These are phyloP conservation scores for Psilocybe azurescens DNA, from an alignment of 768 basidiomycete genomes.

Conservation along the genomic window DNA sequence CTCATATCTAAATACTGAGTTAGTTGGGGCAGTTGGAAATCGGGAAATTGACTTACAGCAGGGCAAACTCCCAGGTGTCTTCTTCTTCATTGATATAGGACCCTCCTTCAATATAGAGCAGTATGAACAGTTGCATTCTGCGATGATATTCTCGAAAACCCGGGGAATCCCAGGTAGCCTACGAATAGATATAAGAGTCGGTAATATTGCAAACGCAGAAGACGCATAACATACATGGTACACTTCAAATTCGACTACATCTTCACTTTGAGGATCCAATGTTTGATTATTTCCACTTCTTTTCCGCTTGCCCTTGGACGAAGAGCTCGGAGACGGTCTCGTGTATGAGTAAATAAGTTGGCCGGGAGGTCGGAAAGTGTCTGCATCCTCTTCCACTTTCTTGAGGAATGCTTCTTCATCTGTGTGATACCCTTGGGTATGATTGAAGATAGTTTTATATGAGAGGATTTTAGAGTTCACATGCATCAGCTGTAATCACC, in stretches of 20 bases:
- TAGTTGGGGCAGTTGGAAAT: neutral
- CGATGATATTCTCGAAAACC: conserved; percentile 93
- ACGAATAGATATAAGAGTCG: conserved; percentile 1
- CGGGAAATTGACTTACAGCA: conserved; percentile 62
- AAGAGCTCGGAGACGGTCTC: conserved; percentile 48
- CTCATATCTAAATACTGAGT: conserved; percentile 65
- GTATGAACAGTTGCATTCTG: conserved; percentile 91
- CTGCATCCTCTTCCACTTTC: conserved; percentile 80
- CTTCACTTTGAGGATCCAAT: conserved; percentile 57
- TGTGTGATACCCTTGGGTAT: conserved; percentile 69
- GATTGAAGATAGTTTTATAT: too few relatives aligned
- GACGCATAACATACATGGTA: conserved; percentile 73
- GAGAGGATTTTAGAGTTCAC: neutral
- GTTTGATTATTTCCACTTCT: conserved; percentile 41
- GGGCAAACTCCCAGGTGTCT: conserved; percentile 90
- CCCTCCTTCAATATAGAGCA: conserved; percentile 95
- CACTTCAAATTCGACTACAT: conserved; percentile 81
- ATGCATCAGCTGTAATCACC: conserved; percentile 45
- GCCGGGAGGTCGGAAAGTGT: conserved; percentile 77
- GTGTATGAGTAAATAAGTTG: conserved; percentile 78
- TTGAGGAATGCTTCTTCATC: conserved; percentile 69
- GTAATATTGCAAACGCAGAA: neutral
- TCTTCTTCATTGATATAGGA: conserved; percentile 95
- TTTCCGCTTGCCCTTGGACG: conserved; percentile 59
- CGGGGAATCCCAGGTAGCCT: conserved; percentile 85